A percentile compares a stretch with the other conserved stretches of the same genome.
phyloP scores from a whole-genome alignment of 768 basidiomycete genomes.

The Nevesoporus exiguus region DNA sequence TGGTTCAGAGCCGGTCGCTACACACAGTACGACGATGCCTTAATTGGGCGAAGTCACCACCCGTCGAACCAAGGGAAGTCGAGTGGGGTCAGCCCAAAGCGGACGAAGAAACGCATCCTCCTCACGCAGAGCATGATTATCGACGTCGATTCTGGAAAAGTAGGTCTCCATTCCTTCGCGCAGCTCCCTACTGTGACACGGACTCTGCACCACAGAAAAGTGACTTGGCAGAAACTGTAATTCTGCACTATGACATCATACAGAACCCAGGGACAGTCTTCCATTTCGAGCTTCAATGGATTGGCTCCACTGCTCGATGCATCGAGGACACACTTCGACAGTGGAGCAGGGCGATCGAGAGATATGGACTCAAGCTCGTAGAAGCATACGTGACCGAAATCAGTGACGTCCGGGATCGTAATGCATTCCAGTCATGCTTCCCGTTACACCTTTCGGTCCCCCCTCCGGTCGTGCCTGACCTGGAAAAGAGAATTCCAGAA shows the following conservation, averaged over 20 bases:
- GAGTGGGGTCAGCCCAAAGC: slow-evolving; percentile 40
- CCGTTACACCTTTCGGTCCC: slow-evolving; percentile 74
- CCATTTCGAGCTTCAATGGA: slow-evolving; percentile 97
- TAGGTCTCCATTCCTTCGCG: slow-evolving; percentile 24
- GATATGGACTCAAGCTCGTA: slow-evolving; percentile 87
- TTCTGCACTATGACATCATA: slow-evolving; percentile 91
- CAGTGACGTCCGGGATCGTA: slow-evolving; percentile 77
- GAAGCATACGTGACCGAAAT: slow-evolving; percentile 94
- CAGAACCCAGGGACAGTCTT: slow-evolving; percentile 94
- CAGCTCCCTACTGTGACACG: slow-evolving; percentile 11
- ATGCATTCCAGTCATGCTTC: slow-evolving; percentile 89
- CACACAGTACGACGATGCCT: slow-evolving; percentile 40
- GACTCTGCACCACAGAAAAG: slow-evolving; percentile 54
- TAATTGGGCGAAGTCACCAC: slow-evolving; percentile 33
- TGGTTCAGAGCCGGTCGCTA: slow-evolving; percentile 64
- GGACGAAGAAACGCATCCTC: slow-evolving; percentile 57
- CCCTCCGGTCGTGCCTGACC: slow-evolving; percentile 67
- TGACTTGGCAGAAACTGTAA: slow-evolving; percentile 82
- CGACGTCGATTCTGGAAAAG: slow-evolving; percentile 79
- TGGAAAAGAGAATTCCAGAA: slow-evolving; percentile 65
- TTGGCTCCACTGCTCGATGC: slow-evolving; percentile 86
- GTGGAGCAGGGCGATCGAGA: slow-evolving; percentile 81
- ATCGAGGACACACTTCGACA: slow-evolving; percentile 84
- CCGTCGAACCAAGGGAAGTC: slow-evolving; percentile 36
- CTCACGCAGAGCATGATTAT: slow-evolving; percentile 90